Evolutionary conservation across 2,329 filamentous ascomycete genomes (phyloP), one percentile per base, ranked within the genome.

Genomic region (Beauveria varroae): DNA sequence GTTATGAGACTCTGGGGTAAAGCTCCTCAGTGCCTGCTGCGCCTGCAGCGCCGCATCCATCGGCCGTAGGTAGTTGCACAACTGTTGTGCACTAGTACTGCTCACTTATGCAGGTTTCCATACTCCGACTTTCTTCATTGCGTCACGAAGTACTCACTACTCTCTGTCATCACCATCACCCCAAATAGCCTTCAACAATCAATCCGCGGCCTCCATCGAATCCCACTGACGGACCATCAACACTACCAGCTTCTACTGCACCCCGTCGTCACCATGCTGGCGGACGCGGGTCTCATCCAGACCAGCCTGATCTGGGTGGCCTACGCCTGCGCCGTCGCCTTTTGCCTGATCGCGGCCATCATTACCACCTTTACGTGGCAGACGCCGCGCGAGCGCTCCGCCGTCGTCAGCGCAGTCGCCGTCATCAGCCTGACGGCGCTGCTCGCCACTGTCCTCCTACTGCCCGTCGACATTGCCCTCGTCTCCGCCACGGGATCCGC

Each of bases 291-390:
- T 70, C 80, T 95, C 72, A 85, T 97, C 64, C 92, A 96, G 73
- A 89, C 89, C 60, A 91, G 90, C 70, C 82, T 98, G 67, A 98
- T 98, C 74, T 99, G 95, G 95, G 87, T 95, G 64, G 86, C 93
- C 59, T 99, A 98, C 74, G 91, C 88, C 64, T 84, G 93, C 63
- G 93, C 90, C 60, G 81, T 98, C 55, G 87, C 74, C 63, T 77
- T 96, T 60, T 85, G 93, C 64, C 83, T 96, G 57, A 77, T 88
- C 65, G 87, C 91, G 62, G 88, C 93, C 59, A 84, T 87, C 64
- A 84, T 96, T 69, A 97, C 96, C 66, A 91, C 95, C 64, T 93
- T 93, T 75, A 85, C 91, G 67, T 98, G 96, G 82, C 93, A 98
- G 73, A 87, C 89, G 12, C 90, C 93, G 40, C 86, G 90, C 68